These are phyloP conservation scores for Chloranthus sessilifolius DNA, from an alignment of 164 flowering plant genomes.

Conservation along the genomic window DNA sequence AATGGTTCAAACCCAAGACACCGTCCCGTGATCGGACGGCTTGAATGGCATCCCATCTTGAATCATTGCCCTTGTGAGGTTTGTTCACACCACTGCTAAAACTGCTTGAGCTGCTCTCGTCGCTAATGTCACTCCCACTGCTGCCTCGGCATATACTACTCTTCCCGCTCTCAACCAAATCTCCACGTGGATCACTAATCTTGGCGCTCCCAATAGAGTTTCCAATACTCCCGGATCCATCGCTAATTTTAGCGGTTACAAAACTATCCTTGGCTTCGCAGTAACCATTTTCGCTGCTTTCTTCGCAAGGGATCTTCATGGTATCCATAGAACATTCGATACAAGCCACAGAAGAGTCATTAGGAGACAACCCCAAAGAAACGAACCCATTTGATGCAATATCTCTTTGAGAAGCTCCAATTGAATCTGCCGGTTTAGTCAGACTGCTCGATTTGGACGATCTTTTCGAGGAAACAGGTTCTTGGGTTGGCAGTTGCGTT, in stretches of 20 bases:
- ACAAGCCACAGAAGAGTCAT: constrained; percentile 25
- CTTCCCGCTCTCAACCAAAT: constrained; percentile 51
- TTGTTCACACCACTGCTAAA: constrained; percentile 51
- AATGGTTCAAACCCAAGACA: constrained; percentile 48
- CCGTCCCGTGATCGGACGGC: constrained; percentile 54
- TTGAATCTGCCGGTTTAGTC: constrained; percentile 9
- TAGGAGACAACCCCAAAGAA: neutral
- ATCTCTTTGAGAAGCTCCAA: constrained; percentile 15
- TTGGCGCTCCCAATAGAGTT: constrained; percentile 46
- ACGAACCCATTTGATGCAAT: constrained; percentile 1
- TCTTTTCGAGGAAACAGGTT: constrained; percentile 16
- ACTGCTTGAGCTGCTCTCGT: constrained; percentile 75
- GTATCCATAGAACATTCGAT: constrained; percentile 10
- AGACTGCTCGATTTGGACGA: constrained; percentile 18
- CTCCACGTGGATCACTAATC: constrained; percentile 33
- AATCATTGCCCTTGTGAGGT: constrained; percentile 76
- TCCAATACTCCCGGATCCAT: constrained; percentile 35
- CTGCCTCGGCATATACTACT: constrained; percentile 60
- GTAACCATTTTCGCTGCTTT: constrained; percentile 24
- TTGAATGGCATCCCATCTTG: constrained; percentile 77
- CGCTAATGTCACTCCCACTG: constrained; percentile 75
- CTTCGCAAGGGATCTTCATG: neutral
- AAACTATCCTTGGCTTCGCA: constrained; percentile 66
- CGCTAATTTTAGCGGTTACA: constrained; percentile 54
- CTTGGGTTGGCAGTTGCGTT: constrained; percentile 16